Percentiles rank a stretch among this genome's conserved stretches.
phyloP scores from a whole-genome alignment of 495 filamentous ascomycete genomes.

The Lophium mytilinum region DNA sequence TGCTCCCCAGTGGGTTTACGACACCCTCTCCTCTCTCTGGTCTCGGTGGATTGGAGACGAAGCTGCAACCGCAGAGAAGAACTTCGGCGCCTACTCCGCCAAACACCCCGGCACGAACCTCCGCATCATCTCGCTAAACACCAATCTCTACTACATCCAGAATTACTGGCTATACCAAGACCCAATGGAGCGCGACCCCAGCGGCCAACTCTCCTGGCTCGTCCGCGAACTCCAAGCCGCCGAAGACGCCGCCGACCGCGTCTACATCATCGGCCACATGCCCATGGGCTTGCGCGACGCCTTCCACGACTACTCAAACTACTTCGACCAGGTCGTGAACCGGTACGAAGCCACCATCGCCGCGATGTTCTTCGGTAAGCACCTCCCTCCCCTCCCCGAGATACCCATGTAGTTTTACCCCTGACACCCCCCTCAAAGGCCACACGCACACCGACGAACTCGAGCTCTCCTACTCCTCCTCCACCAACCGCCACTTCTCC shows the following conservation, averaged over 20 bases:
- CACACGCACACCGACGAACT: conserved; percentile 52
- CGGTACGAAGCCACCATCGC: conserved; percentile 47
- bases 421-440: conserved; percentile 12
- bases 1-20: conserved; percentile 42
- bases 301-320: conserved; percentile 45
- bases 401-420: conserved; percentile 1
- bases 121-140: conserved; percentile 51
- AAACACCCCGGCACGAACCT: conserved; percentile 38
- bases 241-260: conserved; percentile 42
- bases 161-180: conserved; percentile 48
- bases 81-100: conserved; percentile 46
- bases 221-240: conserved; percentile 44
- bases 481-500: conserved; percentile 28
- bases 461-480: conserved; percentile 45
- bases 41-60: conserved; percentile 35
- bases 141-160: conserved; percentile 48
- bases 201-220: conserved; percentile 37
- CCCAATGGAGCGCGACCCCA: conserved; percentile 41
- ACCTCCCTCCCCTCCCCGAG: neutral
- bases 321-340: conserved; percentile 45
- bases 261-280: conserved; percentile 35
- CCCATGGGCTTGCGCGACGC: conserved; percentile 40
- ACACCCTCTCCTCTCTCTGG: conserved; percentile 42
- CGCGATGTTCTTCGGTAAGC: conserved; percentile 44
- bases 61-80: conserved; percentile 31